A percentile compares a stretch with the other conserved stretches of the same genome.
These are phyloP conservation scores for Yamadazyma takamatsuzukensis DNA, from an alignment of 805 yeast genomes.

Conservation along the genomic window DNA sequence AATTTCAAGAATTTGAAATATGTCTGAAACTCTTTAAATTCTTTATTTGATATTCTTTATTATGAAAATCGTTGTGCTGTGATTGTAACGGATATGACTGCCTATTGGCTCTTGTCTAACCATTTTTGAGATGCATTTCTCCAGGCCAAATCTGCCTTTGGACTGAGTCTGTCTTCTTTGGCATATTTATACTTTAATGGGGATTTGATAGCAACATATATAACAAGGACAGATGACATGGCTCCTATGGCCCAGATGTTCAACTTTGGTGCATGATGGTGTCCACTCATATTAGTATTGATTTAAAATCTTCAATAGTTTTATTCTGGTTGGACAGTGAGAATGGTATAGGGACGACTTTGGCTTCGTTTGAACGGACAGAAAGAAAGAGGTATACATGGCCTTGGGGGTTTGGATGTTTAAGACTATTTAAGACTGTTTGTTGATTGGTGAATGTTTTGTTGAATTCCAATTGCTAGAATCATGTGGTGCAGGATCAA, in stretches of 20 bases:
- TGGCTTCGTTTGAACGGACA: too few relatives aligned
- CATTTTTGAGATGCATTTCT: conserved; percentile 44
- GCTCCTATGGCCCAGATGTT: conserved; percentile 39
- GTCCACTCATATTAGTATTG: conserved; percentile 13
- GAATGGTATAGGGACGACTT: too few relatives aligned
- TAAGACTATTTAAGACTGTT: too few relatives aligned
- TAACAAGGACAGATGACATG: conserved; percentile 38
- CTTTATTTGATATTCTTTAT: too few relatives aligned
- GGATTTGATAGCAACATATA: conserved; percentile 36
- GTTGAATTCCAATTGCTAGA: too few relatives aligned
- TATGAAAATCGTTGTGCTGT: too few relatives aligned
- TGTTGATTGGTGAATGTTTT: too few relatives aligned
- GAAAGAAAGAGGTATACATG: neutral
- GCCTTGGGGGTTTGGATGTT: neutral
- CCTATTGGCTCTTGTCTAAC: conserved; percentile 31
- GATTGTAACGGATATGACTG: too few relatives aligned
- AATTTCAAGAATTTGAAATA: too few relatives aligned
- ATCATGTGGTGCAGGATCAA: too few relatives aligned
- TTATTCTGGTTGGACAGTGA: conserved; percentile 15
- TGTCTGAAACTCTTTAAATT: too few relatives aligned
- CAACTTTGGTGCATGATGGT: conserved; percentile 36
- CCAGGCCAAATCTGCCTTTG: conserved; percentile 47
- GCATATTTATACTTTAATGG: conserved; percentile 42
- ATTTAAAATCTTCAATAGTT: conserved; percentile 10
- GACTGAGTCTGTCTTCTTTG: conserved; percentile 40